Percentiles rank a stretch among this genome's conserved stretches.
Evolutionary conservation across 2,329 filamentous ascomycete genomes (phyloP).

Genomic region (Xylariales sp.): DNA sequence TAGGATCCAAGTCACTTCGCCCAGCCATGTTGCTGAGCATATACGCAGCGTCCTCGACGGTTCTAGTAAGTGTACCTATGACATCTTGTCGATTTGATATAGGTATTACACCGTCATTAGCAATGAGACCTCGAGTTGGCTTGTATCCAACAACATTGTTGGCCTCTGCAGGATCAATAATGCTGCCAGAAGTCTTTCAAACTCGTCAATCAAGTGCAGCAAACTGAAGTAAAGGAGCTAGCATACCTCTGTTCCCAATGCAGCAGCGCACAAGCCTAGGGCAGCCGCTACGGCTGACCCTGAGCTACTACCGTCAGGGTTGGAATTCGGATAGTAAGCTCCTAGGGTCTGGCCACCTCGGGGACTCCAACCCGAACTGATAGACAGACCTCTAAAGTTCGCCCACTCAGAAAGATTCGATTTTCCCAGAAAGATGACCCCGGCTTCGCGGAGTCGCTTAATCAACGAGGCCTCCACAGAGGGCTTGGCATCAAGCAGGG

Average conservation of each 20-base stretch:
- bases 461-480: background rate
- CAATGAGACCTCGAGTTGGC: conserved; percentile 58
- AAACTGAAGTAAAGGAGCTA: background rate
- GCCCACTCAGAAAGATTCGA: background rate
- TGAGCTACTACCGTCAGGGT: background rate
- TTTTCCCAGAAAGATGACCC: background rate
- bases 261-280: background rate
- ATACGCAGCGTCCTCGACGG: conserved; percentile 73
- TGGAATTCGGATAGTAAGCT: background rate
- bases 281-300: conserved; percentile 59
- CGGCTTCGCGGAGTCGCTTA: background rate
- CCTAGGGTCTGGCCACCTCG: background rate
- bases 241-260: conserved; percentile 8
- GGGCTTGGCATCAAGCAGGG: background rate
- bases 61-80: conserved; percentile 72
- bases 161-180: background rate
- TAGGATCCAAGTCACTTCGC: background rate
- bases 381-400: background rate
- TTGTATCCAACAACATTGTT: background rate
- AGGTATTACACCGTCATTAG: conserved; percentile 72
- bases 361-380: background rate
- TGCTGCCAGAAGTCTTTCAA: background rate
- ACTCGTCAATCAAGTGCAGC: background rate
- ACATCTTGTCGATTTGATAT: conserved; percentile 74
- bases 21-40: conserved; percentile 73